phyloP scores from a whole-genome alignment of 2,329 filamentous ascomycete species.

The Pseudogymnoascus sp. region DNA sequence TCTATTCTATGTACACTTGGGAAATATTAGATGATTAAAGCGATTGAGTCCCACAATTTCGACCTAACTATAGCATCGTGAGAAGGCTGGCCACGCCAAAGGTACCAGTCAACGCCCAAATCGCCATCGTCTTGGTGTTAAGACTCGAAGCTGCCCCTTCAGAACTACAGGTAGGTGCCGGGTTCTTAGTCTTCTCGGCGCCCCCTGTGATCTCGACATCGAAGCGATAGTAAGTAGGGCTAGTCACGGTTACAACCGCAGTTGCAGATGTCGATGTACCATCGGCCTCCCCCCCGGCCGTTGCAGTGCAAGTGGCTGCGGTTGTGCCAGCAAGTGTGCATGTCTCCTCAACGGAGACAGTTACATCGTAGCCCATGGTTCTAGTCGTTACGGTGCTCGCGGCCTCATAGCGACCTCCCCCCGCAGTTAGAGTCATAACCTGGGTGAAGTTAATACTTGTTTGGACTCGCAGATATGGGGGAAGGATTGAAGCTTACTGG shows the following conservation, averaged over 20 bases:
- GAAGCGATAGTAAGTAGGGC: background rate
- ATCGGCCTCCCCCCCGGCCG: background rate
- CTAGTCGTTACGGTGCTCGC: background rate
- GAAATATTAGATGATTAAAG: background rate
- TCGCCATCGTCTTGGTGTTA: background rate
- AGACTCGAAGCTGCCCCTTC: background rate
- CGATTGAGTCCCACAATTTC: background rate
- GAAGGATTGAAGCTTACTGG: background rate
- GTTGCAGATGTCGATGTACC: background rate
- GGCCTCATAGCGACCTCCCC: background rate
- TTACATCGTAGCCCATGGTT: background rate
- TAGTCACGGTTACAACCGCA: background rate
- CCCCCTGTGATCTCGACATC: background rate
- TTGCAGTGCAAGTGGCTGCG: background rate
- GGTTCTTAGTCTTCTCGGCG: background rate
- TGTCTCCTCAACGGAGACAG: background rate
- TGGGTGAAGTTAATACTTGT: background rate
- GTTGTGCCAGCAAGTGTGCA: background rate
- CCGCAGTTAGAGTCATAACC: background rate
- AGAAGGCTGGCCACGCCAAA: background rate
- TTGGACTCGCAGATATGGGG: background rate
- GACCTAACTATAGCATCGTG: constrained; percentile 12
- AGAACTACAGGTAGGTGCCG: background rate
- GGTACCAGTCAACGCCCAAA: background rate
- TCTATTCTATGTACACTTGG: background rate